Evolutionary conservation across 2,329 filamentous ascomycete genomes (phyloP), one percentile per base, ranked within the genome.

Genomic region (Ophiocordyceps sinensis): DNA sequence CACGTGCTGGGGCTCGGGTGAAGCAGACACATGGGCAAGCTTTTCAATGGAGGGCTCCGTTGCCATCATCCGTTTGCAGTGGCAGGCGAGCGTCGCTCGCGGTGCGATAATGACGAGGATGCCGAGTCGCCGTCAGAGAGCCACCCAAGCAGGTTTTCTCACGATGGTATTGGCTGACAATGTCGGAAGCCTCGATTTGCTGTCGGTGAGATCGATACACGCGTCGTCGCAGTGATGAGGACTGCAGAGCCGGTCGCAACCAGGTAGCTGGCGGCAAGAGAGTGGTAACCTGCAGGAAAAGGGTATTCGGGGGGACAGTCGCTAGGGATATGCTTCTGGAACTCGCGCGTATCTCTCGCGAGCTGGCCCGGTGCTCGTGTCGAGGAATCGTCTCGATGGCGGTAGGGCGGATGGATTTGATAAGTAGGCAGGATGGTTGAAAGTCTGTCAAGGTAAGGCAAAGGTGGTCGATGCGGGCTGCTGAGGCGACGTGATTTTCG

Each of bases 21-120:
- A 62, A 57, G 64, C 59, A 64, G 67, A 64, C 63, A 66, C 68
- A 69, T 71, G 68, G 60, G 66, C 66, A 61, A 65, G 62, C 62
- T 62, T 68, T 55, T 68, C 62, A 59, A 66, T 62, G 57, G 66
- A 65, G 65, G 68, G 66, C 70, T 74, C 73, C 68, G 71, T 71
- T 69, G 73, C 73, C 73, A 77, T 77, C 71, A 73, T 77, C 71
- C 72, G 71, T 37, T 69, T 61, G 63, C 65, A 57, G 57, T 53
- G 54, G 43, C 41, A 45, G 43, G 43, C 44, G 55, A 57, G 53
- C 56, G 55, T 58, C 53, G 51, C 54, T 58, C 49, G 49, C 46
- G 47, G 47, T 54, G 49, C 49, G 48, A 52, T 51, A 49, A 49
- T 45, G 52, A 50, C 52, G 50, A 48, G 51, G 38, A 35, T 45